phyloP scores from a whole-genome alignment of 495 filamentous ascomycete species.

The Hypoxylon fragiforme region DNA sequence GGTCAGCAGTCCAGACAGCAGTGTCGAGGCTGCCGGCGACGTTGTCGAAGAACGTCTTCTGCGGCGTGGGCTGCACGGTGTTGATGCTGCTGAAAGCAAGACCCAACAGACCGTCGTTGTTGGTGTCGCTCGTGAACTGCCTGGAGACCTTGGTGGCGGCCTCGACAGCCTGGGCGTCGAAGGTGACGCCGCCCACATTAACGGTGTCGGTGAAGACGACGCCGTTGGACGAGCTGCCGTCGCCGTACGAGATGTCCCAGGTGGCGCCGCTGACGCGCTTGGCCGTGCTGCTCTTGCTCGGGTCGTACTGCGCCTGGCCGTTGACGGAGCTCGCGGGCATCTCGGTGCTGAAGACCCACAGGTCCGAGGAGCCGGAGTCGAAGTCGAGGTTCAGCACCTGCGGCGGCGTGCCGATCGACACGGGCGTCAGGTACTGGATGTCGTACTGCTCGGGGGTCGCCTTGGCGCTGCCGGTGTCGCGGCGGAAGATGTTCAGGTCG shows the following conservation, averaged over 20 bases:
- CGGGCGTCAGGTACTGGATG: slow-evolving; percentile 64
- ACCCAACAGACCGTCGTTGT: slow-evolving; percentile 71
- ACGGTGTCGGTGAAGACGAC: slow-evolving; percentile 71
- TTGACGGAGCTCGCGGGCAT: slow-evolving; percentile 49
- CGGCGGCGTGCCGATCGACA: slow-evolving; percentile 57
- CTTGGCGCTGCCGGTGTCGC: slow-evolving; percentile 51
- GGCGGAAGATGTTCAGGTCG: slow-evolving; percentile 27
- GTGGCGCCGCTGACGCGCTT: slow-evolving; percentile 53
- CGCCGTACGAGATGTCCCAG: slow-evolving; percentile 73
- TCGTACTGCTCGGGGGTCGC: slow-evolving; percentile 61
- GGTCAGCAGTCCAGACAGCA: slow-evolving; percentile 67
- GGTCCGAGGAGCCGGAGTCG: slow-evolving; percentile 73
- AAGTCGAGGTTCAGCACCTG: slow-evolving; percentile 65
- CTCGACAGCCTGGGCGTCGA: slow-evolving; percentile 67
- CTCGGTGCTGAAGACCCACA: slow-evolving; percentile 53
- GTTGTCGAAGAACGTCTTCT: slow-evolving; percentile 75
- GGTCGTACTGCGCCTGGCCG: slow-evolving; percentile 58
- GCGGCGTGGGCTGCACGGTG: slow-evolving; percentile 59
- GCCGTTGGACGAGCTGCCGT: slow-evolving; percentile 65
- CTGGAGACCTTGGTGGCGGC: slow-evolving; percentile 62
- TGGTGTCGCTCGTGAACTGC: slow-evolving; percentile 59
- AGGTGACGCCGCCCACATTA: slow-evolving; percentile 63
- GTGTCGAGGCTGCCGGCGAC: slow-evolving; percentile 57
- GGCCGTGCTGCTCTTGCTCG: slow-evolving; percentile 46
- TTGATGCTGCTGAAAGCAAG: slow-evolving; percentile 73